phyloP scores from a whole-genome alignment of 1,284 basidiomycete genomes.

The Athelia psychrophila region DNA sequence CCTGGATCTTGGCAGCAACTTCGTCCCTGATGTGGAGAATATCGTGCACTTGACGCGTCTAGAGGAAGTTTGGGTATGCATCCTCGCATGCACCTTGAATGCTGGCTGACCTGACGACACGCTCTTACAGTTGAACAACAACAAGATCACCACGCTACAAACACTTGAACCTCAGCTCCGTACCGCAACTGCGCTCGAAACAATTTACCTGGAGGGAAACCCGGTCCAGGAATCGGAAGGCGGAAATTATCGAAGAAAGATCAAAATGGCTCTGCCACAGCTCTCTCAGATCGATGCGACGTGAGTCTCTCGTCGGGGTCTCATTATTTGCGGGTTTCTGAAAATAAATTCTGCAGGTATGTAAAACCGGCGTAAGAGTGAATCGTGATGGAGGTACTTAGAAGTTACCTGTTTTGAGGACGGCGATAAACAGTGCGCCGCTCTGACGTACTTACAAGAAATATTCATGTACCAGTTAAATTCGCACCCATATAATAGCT shows the following conservation, averaged over 20 bases:
- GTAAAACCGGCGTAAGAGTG: too few species aligned
- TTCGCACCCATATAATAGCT: too few species aligned
- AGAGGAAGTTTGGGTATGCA: constrained; percentile 93
- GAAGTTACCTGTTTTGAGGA: too few species aligned
- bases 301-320: constrained; percentile 54
- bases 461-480: too few species aligned
- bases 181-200: constrained; percentile 68
- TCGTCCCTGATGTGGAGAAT: constrained; percentile 76
- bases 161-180: constrained; percentile 75
- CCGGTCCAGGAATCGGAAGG: constrained; percentile 85
- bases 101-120: neutral
- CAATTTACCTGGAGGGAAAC: constrained; percentile 94
- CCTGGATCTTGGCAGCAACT: constrained; percentile 88
- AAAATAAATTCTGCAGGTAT: too few species aligned
- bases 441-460: too few species aligned
- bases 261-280: constrained; percentile 87
- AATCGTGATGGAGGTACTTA: too few species aligned
- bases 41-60: constrained; percentile 73
- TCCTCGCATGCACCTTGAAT: neutral
- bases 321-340: too few species aligned
- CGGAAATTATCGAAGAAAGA: constrained; percentile 82
- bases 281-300: constrained; percentile 94
- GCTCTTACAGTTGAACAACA: constrained; percentile 81
- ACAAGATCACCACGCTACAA: constrained; percentile 72
- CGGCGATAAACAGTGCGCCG: too few species aligned